Evolutionary conservation across 352 stramenopile genomes (phyloP), one percentile per base, ranked within the genome.

Genomic region (Phytophthora gonapodyides): DNA sequence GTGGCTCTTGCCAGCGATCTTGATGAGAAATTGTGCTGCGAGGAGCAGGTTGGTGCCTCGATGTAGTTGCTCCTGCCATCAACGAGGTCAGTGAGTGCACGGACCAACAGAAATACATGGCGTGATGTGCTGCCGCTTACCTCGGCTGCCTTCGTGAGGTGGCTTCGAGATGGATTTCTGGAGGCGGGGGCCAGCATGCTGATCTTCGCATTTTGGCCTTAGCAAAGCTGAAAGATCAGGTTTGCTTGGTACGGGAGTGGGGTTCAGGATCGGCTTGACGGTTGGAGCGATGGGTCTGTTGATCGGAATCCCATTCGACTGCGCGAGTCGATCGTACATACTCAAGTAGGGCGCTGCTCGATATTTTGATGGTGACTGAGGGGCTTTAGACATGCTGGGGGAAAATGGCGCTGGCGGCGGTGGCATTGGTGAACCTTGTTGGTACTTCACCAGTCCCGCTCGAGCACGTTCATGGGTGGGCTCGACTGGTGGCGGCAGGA

Each of bases 321-420:
- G 71, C 1, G 75, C 78, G 2, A 91, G 61, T 3, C 80, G 76
- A 43, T 91, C 82, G 27, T 91, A 91, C 33, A 89, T 61, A 57
- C 82, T 91, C 38, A 89, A 62, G 33, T 91, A 89, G 10, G 71
- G 61, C 2, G 67, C 60, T 5, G 66, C 41, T 41, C 64, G 21
- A 17, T 43, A 35, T 17, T 66, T 73, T 7, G 40, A 42, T 17
- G 64, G 46, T 7, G 42, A 68, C 12, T 41, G 60, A 7, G 47
- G 47, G 19, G 55, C 46, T 66, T 57, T 69, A 24, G 17, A 43
- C 49, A 40, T 61, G 44, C 13, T 70, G 16, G 46, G 30, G 30
- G 45, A 57, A 15, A 55, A 49, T 38, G 55, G 50, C 4, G 46
- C 33, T 35, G 57, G 15, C 27, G 54, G 62, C 10, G 69, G 59